Conservation (phyloP, 208 protist genomes). For the Naegleria lovaniensis region DNA sequence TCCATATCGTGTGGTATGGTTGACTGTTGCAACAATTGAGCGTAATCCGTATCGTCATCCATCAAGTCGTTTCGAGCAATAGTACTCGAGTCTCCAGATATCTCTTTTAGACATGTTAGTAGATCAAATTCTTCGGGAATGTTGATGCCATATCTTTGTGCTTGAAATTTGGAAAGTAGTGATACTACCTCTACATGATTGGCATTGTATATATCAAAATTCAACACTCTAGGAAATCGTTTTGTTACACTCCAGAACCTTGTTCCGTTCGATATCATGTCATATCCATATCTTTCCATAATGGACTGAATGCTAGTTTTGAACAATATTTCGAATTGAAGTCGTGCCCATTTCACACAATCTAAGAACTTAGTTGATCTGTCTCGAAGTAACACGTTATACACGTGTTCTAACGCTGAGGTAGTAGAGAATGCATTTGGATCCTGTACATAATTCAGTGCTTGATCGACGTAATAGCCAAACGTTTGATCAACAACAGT, state of each 20-base stretch:
- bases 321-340: conserved; percentile 90
- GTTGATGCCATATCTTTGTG: conserved; percentile 55
- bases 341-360: conserved; percentile 87
- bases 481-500: not conserved
- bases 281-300: conserved; percentile 92
- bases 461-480: not conserved
- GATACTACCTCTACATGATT: conserved; percentile 66
- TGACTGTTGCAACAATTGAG: too few relatives aligned
- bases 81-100: not conserved
- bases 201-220: conserved; percentile 50
- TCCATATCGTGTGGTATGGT: too few relatives aligned
- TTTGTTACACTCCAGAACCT: conserved; percentile 83
- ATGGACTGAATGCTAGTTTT: conserved; percentile 89
- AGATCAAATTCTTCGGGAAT: not conserved
- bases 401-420: conserved; percentile 60
- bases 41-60: too few relatives aligned
- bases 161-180: conserved; percentile 62
- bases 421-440: not conserved
- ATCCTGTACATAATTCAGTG: not conserved
- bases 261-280: conserved; percentile 79
- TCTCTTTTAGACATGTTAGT: conserved; percentile 1
- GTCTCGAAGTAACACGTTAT: conserved; percentile 34
- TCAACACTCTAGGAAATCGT: conserved; percentile 66
- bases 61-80: not conserved
- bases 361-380: conserved; percentile 74